phyloP scores from a whole-genome alignment of 1,284 basidiomycete species.

The Microbotryomycetes sp. region DNA sequence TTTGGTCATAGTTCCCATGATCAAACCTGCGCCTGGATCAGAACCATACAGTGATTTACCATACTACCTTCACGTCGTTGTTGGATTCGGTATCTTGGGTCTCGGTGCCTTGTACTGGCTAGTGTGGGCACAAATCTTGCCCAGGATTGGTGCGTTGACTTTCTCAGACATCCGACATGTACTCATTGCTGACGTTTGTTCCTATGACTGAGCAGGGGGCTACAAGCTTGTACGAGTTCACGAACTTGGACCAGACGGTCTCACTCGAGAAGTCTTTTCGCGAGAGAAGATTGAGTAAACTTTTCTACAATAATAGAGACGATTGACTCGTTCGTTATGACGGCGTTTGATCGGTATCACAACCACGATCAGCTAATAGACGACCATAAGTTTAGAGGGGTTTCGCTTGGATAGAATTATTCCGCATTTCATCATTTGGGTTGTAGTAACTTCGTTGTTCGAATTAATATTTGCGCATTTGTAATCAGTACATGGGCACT shows the following conservation, averaged over 20 bases:
- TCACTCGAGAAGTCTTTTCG: constrained; percentile 18
- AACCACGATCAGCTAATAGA: too few relatives aligned
- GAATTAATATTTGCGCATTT: too few relatives aligned
- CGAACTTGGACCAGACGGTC: constrained; percentile 15
- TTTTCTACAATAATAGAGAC: too few relatives aligned
- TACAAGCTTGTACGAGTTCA: constrained; percentile 13
- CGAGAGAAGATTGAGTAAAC: constrained; percentile 13
- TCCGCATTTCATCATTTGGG: too few relatives aligned
- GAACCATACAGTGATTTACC: constrained; percentile 10
- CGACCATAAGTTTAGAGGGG: too few relatives aligned
- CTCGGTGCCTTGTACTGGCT: constrained; percentile 35
- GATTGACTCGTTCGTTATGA: too few relatives aligned
- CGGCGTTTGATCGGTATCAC: too few relatives aligned
- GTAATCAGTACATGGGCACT: too few relatives aligned
- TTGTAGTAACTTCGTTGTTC: too few relatives aligned
- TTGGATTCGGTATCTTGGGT: constrained; percentile 34
- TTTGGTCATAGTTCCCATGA: constrained; percentile 37
- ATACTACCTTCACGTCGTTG: constrained; percentile 30
- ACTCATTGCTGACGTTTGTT: not conserved
- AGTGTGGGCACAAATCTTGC: constrained; percentile 28
- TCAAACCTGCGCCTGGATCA: constrained; percentile 31
- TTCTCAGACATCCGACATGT: not conserved
- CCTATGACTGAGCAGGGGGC: too few relatives aligned
- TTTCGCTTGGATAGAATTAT: too few relatives aligned
- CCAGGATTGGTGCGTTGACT: constrained; percentile 20